A percentile compares a stretch with the other conserved stretches of the same genome.
Conservation (phyloP, 768 basidiomycete species). For the Sporobolomyces phaffii region DNA sequence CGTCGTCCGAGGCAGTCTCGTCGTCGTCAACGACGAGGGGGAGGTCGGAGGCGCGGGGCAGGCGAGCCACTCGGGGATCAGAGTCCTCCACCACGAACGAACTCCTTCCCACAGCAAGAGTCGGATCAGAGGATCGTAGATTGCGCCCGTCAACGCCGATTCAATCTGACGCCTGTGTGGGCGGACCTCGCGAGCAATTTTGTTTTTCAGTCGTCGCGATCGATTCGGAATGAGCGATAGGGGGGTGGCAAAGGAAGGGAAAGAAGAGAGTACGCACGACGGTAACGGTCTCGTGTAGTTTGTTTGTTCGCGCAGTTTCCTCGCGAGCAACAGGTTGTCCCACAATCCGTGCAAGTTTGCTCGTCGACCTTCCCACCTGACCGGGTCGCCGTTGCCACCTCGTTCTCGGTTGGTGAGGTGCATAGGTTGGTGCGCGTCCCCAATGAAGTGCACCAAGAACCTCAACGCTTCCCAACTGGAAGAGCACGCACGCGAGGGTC, state of each 20-base stretch:
- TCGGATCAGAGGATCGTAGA: slow-evolving; percentile 55
- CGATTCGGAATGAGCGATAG: no score
- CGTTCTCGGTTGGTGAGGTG: slow-evolving; percentile 81
- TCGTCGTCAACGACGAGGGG: slow-evolving; percentile 30
- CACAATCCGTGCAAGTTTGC: slow-evolving; percentile 35
- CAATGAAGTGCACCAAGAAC: slow-evolving; percentile 83
- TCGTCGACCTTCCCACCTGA: slow-evolving; percentile 31
- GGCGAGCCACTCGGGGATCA: slow-evolving; percentile 59
- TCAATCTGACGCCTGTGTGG: slow-evolving; percentile 33
- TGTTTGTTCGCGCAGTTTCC: slow-evolving; percentile 66
- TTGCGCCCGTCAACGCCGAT: slow-evolving; percentile 24
- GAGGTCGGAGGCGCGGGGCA: slow-evolving; percentile 54
- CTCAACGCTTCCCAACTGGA: slow-evolving; percentile 61
- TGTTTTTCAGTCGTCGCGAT: no score
- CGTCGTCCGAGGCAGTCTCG: no score
- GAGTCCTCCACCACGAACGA: slow-evolving; percentile 60
- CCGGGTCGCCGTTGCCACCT: slow-evolving; percentile 67
- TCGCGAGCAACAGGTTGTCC: slow-evolving; percentile 76
- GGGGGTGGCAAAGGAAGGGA: no score
- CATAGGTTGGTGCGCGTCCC: slow-evolving; percentile 88
- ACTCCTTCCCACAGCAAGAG: slow-evolving; percentile 81
- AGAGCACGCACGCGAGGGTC: neutral
- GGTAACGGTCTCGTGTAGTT: slow-evolving; percentile 78
- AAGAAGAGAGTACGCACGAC: slow-evolving; percentile 48
- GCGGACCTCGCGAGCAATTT: no score